phyloP scores from a whole-genome alignment of 805 yeast species.

The Suhomyces tanzawaensis region DNA sequence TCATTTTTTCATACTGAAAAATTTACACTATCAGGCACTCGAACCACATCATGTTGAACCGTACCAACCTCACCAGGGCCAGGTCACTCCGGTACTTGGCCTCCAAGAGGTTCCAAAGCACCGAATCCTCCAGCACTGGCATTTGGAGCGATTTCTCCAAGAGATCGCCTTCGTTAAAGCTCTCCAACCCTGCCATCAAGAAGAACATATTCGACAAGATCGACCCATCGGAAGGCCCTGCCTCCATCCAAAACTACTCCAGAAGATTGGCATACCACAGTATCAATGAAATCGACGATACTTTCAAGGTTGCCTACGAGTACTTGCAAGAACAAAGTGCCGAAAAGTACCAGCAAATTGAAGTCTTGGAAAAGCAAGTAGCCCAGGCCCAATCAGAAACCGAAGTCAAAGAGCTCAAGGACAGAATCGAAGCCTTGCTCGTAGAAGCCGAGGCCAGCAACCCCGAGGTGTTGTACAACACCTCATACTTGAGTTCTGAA shows the following conservation, averaged over 20 bases:
- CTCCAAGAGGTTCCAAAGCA: slow-evolving; percentile 6
- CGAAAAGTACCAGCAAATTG: slow-evolving; percentile 37
- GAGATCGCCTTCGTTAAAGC: slow-evolving; percentile 28
- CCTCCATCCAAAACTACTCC: slow-evolving; percentile 43
- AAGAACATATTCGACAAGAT: slow-evolving; percentile 23
- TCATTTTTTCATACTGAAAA: slow-evolving; percentile 3
- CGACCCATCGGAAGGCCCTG: slow-evolving; percentile 46
- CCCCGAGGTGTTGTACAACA: slow-evolving; percentile 82
- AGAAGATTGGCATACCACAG: slow-evolving; percentile 56
- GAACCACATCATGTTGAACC: slow-evolving; percentile 1
- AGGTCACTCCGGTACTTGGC: background rate
- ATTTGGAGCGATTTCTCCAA: slow-evolving; percentile 34
- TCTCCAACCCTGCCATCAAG: slow-evolving; percentile 18
- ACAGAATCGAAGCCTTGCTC: slow-evolving; percentile 29
- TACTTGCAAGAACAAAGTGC: slow-evolving; percentile 51
- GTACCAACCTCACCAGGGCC: slow-evolving; percentile 1
- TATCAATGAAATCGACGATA: slow-evolving; percentile 68
- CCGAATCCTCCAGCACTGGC: slow-evolving; percentile 8
- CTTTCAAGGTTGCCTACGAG: slow-evolving; percentile 67
- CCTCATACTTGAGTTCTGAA: slow-evolving; percentile 42
- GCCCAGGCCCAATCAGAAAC: slow-evolving; percentile 16
- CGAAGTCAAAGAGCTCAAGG: slow-evolving; percentile 9
- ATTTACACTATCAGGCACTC: background rate
- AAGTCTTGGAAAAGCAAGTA: slow-evolving; percentile 29
- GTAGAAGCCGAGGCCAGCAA: slow-evolving; percentile 68